These are phyloP conservation scores for Clitopilus passeckerianus DNA, from an alignment of 768 basidiomycete species.

Conservation along the genomic window DNA sequence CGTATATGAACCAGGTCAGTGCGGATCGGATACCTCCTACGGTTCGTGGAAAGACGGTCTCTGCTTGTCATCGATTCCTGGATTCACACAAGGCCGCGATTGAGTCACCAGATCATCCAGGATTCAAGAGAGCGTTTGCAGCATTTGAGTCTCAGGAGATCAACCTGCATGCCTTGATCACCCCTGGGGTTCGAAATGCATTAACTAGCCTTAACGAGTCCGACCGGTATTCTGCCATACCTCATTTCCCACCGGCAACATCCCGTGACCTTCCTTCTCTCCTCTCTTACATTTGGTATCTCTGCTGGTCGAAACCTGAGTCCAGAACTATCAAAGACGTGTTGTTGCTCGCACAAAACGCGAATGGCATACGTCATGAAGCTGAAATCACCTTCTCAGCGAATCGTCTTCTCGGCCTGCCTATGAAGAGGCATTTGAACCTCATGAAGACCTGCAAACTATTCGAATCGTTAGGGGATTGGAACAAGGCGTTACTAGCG, in stretches of 20 bases:
- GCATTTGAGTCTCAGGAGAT: conserved; percentile 8
- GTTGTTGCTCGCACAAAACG: not conserved
- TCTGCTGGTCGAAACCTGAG: not conserved
- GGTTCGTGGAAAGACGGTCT: conserved; percentile 3
- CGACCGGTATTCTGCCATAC: not conserved
- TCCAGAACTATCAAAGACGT: not conserved
- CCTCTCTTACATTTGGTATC: not conserved
- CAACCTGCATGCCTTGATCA: conserved; percentile 7
- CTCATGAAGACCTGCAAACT: not conserved
- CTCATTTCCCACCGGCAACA: not conserved
- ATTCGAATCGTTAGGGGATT: not conserved
- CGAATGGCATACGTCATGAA: not conserved
- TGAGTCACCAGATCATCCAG: not conserved
- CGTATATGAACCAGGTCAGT: conserved; percentile 9
- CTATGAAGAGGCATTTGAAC: not conserved
- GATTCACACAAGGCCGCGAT: conserved; percentile 1
- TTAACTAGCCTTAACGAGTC: not conserved
- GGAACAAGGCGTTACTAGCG: not conserved
- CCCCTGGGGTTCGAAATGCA: not conserved
- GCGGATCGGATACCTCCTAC: conserved; percentile 2
- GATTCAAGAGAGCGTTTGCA: conserved; percentile 1
- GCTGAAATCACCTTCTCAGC: not conserved
- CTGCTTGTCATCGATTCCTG: conserved; percentile 9
- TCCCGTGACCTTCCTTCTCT: not conserved
- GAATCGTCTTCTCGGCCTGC: not conserved